Evolutionary conservation across 2,329 filamentous ascomycete genomes (phyloP), one percentile per base, ranked within the genome.

Genomic region (Dactylellina drechsleri): DNA sequence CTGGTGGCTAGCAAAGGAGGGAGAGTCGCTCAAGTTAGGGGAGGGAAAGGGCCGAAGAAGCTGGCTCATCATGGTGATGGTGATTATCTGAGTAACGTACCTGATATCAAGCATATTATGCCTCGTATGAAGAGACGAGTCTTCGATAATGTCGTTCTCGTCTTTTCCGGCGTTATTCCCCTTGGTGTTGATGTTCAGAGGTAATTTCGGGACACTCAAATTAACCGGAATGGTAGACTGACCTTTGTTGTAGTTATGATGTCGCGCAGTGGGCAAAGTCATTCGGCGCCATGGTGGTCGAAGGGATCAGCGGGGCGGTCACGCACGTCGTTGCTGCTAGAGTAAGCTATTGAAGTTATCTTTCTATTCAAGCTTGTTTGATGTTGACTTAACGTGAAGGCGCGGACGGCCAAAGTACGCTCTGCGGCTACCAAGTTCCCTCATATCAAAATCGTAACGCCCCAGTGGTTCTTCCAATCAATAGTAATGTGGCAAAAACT

Each of bases 161-260:
- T 97, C 4, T 90, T 98, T 77, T 97, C 94, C 0, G 95, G 95
- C 0, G 89, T 99, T 1, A 89, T 98, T 1, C 93, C 93, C 0
- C 84, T 97, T 0, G 92, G 91, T 4, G 87, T 91, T 43, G 90
- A 94, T 79, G 88, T 94, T 40, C 87, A 91, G 79, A 83, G 81
- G 85, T 86, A 81, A 82, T 36, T 7, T 36, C 10, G 31, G 6
- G 6, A 36, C 10, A 7, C 31, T 10, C 31, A 36, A 36, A 8
- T 36, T 23, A 23, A 23, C 6, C 6, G 10, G 31, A 36, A 47
- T 60, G 2, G 40, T 56, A 18, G 47, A 72, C 18, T 73, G 31
- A 52, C 28, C 45, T n/a, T n/a, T 18, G 15, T 26, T 54, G 41
- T 68, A 88, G 87, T 75, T 93, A 93, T 1, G 95, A 99, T 81